Base-by-base conservation (phyloP, 2,329 filamentous ascomycete genomes). In the Arthroderma sp. region DNA sequence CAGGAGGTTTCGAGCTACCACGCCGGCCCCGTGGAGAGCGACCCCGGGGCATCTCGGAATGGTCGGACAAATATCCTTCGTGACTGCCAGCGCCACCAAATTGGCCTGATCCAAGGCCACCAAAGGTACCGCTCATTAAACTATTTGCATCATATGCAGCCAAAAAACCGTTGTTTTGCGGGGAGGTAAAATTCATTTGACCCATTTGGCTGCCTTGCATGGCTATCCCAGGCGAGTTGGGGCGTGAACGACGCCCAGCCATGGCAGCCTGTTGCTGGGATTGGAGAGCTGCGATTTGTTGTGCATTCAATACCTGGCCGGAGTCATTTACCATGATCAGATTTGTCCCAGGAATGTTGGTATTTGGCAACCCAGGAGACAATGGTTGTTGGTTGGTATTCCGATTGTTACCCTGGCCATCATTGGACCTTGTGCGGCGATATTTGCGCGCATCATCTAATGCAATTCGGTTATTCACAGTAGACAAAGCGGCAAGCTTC, bases 371-470 rank as follows among this genome's bases (percentile, higher is more conserved):
- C 42, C 80, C 80, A 37, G 81, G 79, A 32, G 83, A 81, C 49
- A 87, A 63, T 27, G 80, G 75, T 47, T 67, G 69, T 56, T 82
- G 80, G 38, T 66, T 68, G 55, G 58, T 59, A 57, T 54, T 68
- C 10, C 55, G 51, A 48, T 62, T 64, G 50, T 58, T 63, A 54
- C 54, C 62, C 47, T 66, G 68, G 27, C 81, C 83, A 57, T 95
- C 89, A 55, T 87, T 88, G 40, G 91, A 95, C 48, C 88, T 80
- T 52, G 87, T 80, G 48, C 89, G 84, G 51, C 91, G 85, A 65
- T 91, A 96, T 67, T 96, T 96, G 58, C 88, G 85, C 50, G 93
- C 89, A 62, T 98, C 91, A 57, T 98, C 91, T 47, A 98, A 73
- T 43, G 91, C 88, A 57, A 98, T 94, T 36, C 91, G 84, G 64